Percentiles rank a stretch among this genome's conserved stretches.
These are phyloP conservation scores for Berberis vulgaris DNA, from an alignment of 164 flowering plant species.

Conservation along the genomic window DNA sequence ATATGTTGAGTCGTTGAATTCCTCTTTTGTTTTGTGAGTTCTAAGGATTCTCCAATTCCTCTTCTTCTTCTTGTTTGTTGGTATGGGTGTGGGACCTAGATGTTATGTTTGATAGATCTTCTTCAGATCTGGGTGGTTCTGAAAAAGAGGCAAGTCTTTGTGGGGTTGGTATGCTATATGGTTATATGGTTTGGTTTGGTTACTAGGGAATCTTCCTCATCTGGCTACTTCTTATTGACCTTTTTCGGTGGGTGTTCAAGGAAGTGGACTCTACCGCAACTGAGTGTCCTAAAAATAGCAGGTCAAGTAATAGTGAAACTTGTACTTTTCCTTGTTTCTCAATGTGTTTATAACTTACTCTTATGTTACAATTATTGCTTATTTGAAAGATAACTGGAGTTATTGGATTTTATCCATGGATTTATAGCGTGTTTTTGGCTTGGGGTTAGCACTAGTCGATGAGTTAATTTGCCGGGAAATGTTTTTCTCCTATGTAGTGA, in stretches of 20 bases:
- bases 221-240: slow-evolving; percentile 17
- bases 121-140: slow-evolving; percentile 25
- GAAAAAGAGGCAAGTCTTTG: neutral
- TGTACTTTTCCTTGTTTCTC: slow-evolving; percentile 1
- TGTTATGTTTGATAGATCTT: neutral
- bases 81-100: too few species aligned
- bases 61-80: too few species aligned
- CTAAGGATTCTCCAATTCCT: too few species aligned
- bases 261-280: neutral
- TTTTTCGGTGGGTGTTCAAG: slow-evolving; percentile 7
- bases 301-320: neutral
- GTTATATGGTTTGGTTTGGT: slow-evolving; percentile 2
- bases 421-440: too few species aligned
- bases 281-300: neutral
- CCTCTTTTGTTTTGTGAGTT: too few species aligned
- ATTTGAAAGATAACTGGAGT: neutral
- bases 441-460: too few species aligned
- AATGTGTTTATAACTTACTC: neutral
- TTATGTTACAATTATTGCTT: slow-evolving; percentile 2
- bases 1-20: too few species aligned
- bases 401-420: too few species aligned
- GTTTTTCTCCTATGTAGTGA: too few species aligned
- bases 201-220: slow-evolving; percentile 30
- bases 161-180: slow-evolving; percentile 18
- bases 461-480: too few species aligned